Evolutionary conservation across 2,329 filamentous ascomycete genomes (phyloP).

Genomic region (Monosporascus sp.): DNA sequence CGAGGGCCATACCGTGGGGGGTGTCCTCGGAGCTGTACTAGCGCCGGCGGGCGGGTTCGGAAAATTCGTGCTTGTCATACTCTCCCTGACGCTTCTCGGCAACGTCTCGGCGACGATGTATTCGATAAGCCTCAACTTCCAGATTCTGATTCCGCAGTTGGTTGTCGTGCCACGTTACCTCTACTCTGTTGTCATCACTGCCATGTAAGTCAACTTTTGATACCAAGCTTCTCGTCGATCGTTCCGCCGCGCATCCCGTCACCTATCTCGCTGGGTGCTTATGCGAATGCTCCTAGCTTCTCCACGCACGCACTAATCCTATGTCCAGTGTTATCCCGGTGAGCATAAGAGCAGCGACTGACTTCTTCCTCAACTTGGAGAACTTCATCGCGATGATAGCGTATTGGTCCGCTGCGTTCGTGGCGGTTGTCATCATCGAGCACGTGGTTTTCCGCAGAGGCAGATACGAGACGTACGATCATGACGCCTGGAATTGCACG

Average conservation of each 20-base stretch:
- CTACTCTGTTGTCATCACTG: slow-evolving; percentile 52
- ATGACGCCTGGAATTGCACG: slow-evolving; percentile 31
- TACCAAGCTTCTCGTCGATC: neutral
- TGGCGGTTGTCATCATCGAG: slow-evolving; percentile 40
- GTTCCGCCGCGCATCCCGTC: too few species aligned
- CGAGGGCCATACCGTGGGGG: slow-evolving; percentile 47
- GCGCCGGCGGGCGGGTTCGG: slow-evolving; percentile 53
- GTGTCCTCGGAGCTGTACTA: slow-evolving; percentile 56
- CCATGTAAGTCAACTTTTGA: slow-evolving; percentile 26
- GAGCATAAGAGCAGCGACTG: slow-evolving; percentile 46
- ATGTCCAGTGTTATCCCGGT: slow-evolving; percentile 44
- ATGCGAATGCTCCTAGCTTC: too few species aligned
- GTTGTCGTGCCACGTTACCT: slow-evolving; percentile 50
- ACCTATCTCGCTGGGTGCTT: too few species aligned
- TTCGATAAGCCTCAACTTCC: slow-evolving; percentile 59
- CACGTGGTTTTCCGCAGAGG: slow-evolving; percentile 32
- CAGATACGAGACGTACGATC: slow-evolving; percentile 28
- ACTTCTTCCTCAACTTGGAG: slow-evolving; percentile 52
- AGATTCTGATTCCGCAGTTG: slow-evolving; percentile 53
- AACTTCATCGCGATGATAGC: slow-evolving; percentile 53
- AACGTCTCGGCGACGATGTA: slow-evolving; percentile 57
- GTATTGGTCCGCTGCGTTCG: slow-evolving; percentile 53
- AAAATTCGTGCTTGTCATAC: slow-evolving; percentile 54
- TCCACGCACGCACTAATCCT: too few species aligned
- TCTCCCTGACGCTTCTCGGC: slow-evolving; percentile 52